Evolutionary conservation across 257 asterid genomes (phyloP).

Genomic region (Schizonepeta tenuifolia): DNA sequence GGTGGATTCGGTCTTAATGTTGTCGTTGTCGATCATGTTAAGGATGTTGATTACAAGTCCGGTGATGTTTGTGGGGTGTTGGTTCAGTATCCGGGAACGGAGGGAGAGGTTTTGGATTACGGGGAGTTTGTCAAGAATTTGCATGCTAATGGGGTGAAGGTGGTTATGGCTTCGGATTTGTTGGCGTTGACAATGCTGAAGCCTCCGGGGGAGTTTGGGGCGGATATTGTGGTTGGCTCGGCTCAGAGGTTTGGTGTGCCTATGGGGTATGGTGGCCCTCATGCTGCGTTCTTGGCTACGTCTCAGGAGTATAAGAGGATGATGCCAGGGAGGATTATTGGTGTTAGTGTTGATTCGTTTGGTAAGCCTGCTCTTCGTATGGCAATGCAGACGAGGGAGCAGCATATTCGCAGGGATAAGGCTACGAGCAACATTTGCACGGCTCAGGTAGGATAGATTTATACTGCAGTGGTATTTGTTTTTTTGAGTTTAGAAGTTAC

Average conservation of each 20-base stretch:
- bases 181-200: conserved; percentile 80
- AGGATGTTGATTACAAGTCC: conserved; percentile 55
- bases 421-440: conserved; percentile 96
- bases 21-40: conserved; percentile 58
- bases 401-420: conserved; percentile 91
- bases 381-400: conserved; percentile 98
- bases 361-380: conserved; percentile 89
- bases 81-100: conserved; percentile 91
- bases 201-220: conserved; percentile 90
- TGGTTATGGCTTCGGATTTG: conserved; percentile 88
- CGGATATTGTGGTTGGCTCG: conserved; percentile 86
- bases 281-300: conserved; percentile 92
- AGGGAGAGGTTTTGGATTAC: conserved; percentile 78
- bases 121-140: conserved; percentile 76
- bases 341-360: conserved; percentile 77
- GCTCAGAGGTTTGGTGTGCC: conserved; percentile 97
- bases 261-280: conserved; percentile 96
- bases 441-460: conserved; percentile 64
- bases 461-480: background rate
- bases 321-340: conserved; percentile 97
- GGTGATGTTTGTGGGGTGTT: conserved; percentile 90
- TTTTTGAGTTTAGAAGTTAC: background rate
- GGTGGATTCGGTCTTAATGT: conserved; percentile 75
- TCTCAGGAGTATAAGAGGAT: conserved; percentile 93
- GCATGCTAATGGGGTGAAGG: conserved; percentile 80